Base-by-base conservation (phyloP, 805 yeast species). In the Tetrapisispora iriomotensis region DNA sequence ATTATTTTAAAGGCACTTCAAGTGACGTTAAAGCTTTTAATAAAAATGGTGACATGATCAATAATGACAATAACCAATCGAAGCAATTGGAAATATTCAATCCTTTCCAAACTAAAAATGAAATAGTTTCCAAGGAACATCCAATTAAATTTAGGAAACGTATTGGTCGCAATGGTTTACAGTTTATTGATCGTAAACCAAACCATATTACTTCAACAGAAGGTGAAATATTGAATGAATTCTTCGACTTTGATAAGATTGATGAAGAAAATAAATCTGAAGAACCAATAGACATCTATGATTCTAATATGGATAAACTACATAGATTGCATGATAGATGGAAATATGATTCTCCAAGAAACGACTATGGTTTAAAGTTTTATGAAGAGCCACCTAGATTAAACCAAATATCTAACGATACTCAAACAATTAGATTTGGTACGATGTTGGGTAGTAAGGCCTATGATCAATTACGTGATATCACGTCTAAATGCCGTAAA, bases 381-480 rank as follows among this genome's bases (percentile, higher is more conserved):
- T 70, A 78, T 43, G 71, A 74, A 43, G 95, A 86, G 58, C 96
- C 96, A 0, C 78, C 95, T 0, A 71, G 74, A 40, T 68, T 88
- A 50, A 88, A 88, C 54, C 81, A 82, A 46, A 85, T 88, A 30
- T 75, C 86, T 12, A 80, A 80, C 39, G 90, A 79, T 37, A 87
- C 96, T 1, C 96, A 88, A 61, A 79, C 83, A 1, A 83, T 90
- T 23, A 68, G 96, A 43, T 88, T 88, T 62, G 95, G 96, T 8
- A 76, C 94, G 6, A 87, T 87, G 96, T 62, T 90, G 24, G 67
- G 87, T 30, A 76, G 92, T 4, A 90, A 88, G 59, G 79, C 96
- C 0, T 83, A 83, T 54, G 96, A 87, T 39, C 72, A 79, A 37
- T 65, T 79, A 46, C 67, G 85, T 50, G 86, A 87, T 54, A 81